These are phyloP conservation scores for Aquilaria sinensis DNA, from an alignment of 345 rosid species.

Conservation along the genomic window DNA sequence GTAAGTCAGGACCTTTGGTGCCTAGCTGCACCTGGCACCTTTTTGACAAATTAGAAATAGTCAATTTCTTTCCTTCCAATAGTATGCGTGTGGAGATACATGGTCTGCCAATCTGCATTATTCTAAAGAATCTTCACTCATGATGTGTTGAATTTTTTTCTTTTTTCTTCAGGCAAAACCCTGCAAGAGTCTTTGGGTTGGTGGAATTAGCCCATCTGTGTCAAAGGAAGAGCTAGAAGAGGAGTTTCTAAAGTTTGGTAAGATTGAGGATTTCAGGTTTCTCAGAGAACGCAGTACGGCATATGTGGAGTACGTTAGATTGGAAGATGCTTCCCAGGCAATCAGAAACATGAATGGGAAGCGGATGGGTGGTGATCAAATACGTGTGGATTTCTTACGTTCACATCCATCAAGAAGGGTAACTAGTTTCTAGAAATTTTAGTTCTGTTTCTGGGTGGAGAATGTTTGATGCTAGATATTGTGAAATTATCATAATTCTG, in stretches of 20 bases:
- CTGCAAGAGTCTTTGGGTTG: conserved; percentile 77
- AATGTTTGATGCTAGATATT: too few relatives aligned
- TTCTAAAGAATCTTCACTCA: too few relatives aligned
- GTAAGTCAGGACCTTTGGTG: too few relatives aligned
- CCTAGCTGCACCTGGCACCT: too few relatives aligned
- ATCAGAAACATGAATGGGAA: conserved; percentile 75
- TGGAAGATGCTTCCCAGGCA: conserved; percentile 77
- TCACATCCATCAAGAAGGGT: conserved; percentile 71
- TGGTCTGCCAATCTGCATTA: too few relatives aligned
- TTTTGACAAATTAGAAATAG: too few relatives aligned
- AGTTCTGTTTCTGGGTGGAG: not conserved
- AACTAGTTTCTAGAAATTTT: conserved; percentile 22
- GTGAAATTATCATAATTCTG: too few relatives aligned
- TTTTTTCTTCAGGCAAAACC: conserved; percentile 67
- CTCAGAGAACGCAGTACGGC: conserved; percentile 74
- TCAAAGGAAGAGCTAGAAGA: conserved; percentile 61
- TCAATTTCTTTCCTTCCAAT: too few relatives aligned
- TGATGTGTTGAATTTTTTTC: conserved; percentile 7
- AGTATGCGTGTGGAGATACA: too few relatives aligned
- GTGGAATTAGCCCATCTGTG: conserved; percentile 69
- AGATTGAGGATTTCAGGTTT: conserved; percentile 75
- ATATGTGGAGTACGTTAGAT: conserved; percentile 47
- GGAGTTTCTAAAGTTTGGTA: conserved; percentile 72
- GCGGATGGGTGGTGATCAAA: conserved; percentile 67
- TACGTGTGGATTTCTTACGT: conserved; percentile 90